Base-by-base conservation (phyloP, 805 yeast genomes). In the Pichia exigua region DNA sequence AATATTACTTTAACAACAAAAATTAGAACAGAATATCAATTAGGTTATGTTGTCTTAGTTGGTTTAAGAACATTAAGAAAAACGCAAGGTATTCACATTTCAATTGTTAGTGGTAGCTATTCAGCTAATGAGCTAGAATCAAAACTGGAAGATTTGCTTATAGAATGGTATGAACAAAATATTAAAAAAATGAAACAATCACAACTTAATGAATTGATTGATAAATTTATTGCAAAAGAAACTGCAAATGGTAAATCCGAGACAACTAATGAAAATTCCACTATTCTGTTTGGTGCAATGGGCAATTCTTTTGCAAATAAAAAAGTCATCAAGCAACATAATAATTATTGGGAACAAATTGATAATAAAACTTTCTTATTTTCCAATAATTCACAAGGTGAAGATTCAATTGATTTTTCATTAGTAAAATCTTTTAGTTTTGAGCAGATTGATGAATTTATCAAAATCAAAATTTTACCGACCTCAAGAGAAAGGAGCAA, bases 21-120 rank as follows among this genome's bases (percentile, higher is more conserved):
- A 45, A 63, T 85, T 18, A 66, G 91, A 54, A 73, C 72, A 20
- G 75, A 74, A 57, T 74, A 73, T 52, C 85, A 81, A 55, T 63
- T 85, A 50, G 91, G 88, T 0, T 85, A 85, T 60, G 71, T 75
- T 6, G 79, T 83, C 0, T 57, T 75, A n/a, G 77, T 82, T 21
- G 89, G 89, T 0, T 50, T 74, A 26, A 66, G 86, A 53, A 58
- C 76, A 0, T 63, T 79, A 28, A 68, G 81, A 49, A 70, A 73
- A 22, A 75, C 82, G 0, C 63, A 77, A 32, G 92, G 92, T 1
- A 53, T 84, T 4, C 83, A 80, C 57, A 65, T 85, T 12, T 70
- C 78, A 1, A 64, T 83, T 0, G 75, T 82, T 72, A 81, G 88
- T 55, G 74, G 76, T 17, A 66, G 65, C 2, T 70, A 69, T 49